Evolutionary conservation across 257 asterid genomes (phyloP), one percentile per base, ranked within the genome.

Genomic region (Salvia miltiorrhiza): DNA sequence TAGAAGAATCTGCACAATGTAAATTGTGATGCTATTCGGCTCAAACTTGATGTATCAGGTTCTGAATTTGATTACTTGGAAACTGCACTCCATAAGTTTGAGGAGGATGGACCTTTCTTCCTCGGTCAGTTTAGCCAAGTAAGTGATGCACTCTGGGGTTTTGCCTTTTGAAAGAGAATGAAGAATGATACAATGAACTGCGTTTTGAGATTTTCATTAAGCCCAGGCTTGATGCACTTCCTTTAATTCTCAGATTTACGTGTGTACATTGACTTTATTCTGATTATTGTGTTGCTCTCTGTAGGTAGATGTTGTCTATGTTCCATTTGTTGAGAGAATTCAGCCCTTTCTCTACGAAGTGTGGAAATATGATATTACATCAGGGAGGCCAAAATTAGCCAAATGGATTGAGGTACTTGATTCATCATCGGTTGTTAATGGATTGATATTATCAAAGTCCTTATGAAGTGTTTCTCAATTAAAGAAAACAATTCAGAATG

Each of bases 81-180:
- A 73, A 67, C 76, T 54, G 86, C 90, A 26, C 86, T 86, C 44
- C 60, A 71, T 26, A 84, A 86, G 82, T 80, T 74, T 44, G 81
- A 73, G 10, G 93, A 86, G 10, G 93, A 86, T 71, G 93, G 93
- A 11, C 86, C 86, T 14, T 86, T 84, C 83, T 86, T 86, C 77
- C 88, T 84, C 47, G 90, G 88, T 9, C 85, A 79, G 53, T 84
- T 86, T 77, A 86, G 93, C 70, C 83, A 72, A 61, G 93, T 86
- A 70, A 80, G 81, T 70, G 44, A 72, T 53, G 7, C 54, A 21
- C 12, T 26, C 43, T 40, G 9, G 11, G 21, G 24, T 62, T 56
- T 39, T n/a, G 14, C 65, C 52, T 39, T 45, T 1, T 2, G 30
- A 30, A 13, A 8, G 3, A 56, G 19, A 35, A 3, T 16, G 19